These are phyloP conservation scores for Diversispora eburnea DNA, from an alignment of 192 early-diverging fungal genomes.

Conservation along the genomic window DNA sequence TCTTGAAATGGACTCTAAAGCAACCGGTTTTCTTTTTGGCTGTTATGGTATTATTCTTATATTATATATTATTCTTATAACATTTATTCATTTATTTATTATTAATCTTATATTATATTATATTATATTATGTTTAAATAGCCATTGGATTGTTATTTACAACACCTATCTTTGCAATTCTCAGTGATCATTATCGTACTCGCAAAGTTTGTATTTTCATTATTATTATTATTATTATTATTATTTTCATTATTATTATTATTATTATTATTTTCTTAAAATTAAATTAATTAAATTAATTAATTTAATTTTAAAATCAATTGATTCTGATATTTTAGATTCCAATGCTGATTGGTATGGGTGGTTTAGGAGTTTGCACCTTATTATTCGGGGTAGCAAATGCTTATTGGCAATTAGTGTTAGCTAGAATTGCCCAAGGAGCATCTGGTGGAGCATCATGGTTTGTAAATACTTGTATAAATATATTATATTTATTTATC, in stretches of 20 bases:
- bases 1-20: constrained; percentile 50
- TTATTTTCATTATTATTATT: not conserved
- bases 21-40: constrained; percentile 68
- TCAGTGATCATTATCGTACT: constrained; percentile 69
- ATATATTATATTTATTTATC: not conserved
- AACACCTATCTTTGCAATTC: constrained; percentile 63
- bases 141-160: constrained; percentile 60
- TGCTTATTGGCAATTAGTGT: constrained; percentile 61
- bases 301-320: not conserved
- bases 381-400: constrained; percentile 60
- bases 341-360: constrained; percentile 72
- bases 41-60: constrained; percentile 53
- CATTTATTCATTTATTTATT: not conserved
- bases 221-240: not conserved
- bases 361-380: constrained; percentile 60
- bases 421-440: constrained; percentile 71
- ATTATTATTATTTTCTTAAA: no score
- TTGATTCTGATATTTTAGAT: constrained; percentile 27
- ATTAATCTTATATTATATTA: not conserved
- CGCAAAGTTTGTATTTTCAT: constrained; percentile 45
- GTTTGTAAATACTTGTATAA: constrained; percentile 28
- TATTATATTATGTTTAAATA: constrained; percentile 32
- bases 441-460: constrained; percentile 70
- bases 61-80: not conserved
- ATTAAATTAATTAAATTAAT: not conserved